A percentile compares a stretch with the other conserved stretches of the same genome.
Evolutionary conservation across 805 yeast species (phyloP).

Genomic region (Metschnikowia gelsemii): DNA sequence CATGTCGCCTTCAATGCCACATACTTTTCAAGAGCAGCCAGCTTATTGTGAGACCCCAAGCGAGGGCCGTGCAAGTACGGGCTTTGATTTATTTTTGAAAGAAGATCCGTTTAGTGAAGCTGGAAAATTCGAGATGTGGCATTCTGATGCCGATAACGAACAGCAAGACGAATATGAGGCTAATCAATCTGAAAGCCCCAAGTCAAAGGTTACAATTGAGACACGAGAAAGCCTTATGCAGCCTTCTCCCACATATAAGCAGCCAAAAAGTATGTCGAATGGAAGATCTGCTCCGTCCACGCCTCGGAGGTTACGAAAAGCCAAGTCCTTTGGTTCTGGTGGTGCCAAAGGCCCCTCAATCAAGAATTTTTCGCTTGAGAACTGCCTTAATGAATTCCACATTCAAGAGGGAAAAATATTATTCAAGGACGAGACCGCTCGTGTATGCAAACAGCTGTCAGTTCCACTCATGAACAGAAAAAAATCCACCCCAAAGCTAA

Average conservation of each 20-base stretch:
- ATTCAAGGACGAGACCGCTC: conserved; percentile 20
- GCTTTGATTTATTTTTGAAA: conserved; percentile 3
- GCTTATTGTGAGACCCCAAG: background rate
- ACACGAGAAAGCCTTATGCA: background rate
- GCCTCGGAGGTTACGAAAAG: conserved; percentile 7
- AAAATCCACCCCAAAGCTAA: conserved; percentile 9
- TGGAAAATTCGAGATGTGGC: conserved; percentile 1
- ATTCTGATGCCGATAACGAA: conserved; percentile 3
- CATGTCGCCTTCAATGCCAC: background rate
- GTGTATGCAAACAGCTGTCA: conserved; percentile 15
- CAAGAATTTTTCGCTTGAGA: conserved; percentile 17
- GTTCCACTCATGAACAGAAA: conserved; percentile 10
- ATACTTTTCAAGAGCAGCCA: background rate
- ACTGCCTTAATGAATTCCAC: conserved; percentile 20
- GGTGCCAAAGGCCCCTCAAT: conserved; percentile 6
- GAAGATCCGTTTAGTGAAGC: conserved; percentile 5
- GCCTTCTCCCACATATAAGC: background rate
- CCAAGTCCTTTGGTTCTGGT: conserved; percentile 12
- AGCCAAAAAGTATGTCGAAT: background rate
- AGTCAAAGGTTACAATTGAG: conserved; percentile 1
- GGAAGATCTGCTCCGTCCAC: background rate
- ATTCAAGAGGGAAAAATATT: conserved; percentile 15
- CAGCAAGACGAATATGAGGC: background rate
- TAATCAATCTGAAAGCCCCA: background rate
- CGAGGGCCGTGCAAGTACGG: background rate